Evolutionary conservation across 441 rosid genomes (phyloP), one percentile per base, ranked within the genome.

Genomic region (Bocquillonia castaneifolia): DNA sequence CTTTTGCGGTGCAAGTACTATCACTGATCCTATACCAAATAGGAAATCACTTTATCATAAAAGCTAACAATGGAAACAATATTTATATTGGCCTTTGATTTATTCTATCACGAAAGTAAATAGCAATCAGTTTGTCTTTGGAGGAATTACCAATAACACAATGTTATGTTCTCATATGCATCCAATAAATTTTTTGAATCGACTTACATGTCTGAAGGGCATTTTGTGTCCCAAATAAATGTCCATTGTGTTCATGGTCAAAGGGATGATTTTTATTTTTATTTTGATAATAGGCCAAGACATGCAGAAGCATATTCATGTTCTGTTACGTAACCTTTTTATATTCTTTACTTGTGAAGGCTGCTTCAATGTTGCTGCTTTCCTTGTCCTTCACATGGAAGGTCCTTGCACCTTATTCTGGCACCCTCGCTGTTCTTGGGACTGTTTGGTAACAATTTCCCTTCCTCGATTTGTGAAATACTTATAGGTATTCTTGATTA

Each of bases 321-420:
- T 54, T 72, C 56, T 51, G 54, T 59, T 29, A 59, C 18, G 31
- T 22, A 20, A 58, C 58, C 15, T 1, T 63, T 70, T 37, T 31
- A 59, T 48, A 7, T 56, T 45, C 45, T 73, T 67, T 64, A 57
- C 55, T 58, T 25, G 22, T 78, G 71, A 79, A 93, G 99, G 99
- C 92, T 72, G 83, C 86, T 79, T 91, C 94, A 10, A 94, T 94
- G 99, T 64, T 90, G 81, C 81, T 94, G 71, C 97, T 94, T 57
- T 94, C 97, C 31, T 73, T 92, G 81, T 87, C 99, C 70, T 87
- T 90, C 81, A 86, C 92, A 67, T 94, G 98, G 99, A 90, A 85
- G 76, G 94, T 82, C 71, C 82, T 94, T 65, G 92, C 98, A 72
- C 89, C 96, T 26, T 87, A 90, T 83, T 88, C 99, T 34, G 99